Evolutionary conservation across 2,329 filamentous ascomycete genomes (phyloP).

Genomic region (Nemania abortiva): DNA sequence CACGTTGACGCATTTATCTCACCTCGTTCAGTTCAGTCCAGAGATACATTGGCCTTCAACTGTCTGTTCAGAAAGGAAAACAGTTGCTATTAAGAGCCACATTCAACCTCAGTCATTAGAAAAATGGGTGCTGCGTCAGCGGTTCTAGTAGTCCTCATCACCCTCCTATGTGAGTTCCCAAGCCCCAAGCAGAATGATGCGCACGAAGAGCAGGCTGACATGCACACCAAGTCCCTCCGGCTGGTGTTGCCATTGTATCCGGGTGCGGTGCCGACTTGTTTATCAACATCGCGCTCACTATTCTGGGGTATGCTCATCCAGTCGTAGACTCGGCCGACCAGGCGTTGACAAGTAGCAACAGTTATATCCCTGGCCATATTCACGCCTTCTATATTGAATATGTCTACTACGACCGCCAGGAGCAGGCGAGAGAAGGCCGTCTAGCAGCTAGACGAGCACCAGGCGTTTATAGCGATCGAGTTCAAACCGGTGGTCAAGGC

Average conservation of each 20-base stretch:
- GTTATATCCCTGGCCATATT: constrained; percentile 82
- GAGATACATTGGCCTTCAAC: background rate
- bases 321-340: constrained; percentile 19
- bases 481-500: constrained; percentile 78
- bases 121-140: constrained; percentile 63
- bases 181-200: constrained; percentile 22
- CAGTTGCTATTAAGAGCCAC: background rate
- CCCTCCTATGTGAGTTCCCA: constrained; percentile 63
- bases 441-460: constrained; percentile 68
- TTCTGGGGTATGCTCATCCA: constrained; percentile 66
- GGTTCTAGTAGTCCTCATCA: constrained; percentile 64
- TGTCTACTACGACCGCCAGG: constrained; percentile 81
- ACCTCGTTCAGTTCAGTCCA: background rate
- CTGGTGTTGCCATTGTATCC: constrained; percentile 72
- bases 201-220: constrained; percentile 36
- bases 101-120: background rate
- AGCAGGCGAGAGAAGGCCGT: constrained; percentile 70
- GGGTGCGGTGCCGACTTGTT: constrained; percentile 74
- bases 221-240: constrained; percentile 68
- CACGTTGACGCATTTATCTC: background rate
- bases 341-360: constrained; percentile 45
- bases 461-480: constrained; percentile 77
- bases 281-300: constrained; percentile 75
- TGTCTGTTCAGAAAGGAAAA: too few relatives aligned
- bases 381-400: constrained; percentile 87